Conservation (phyloP, 2,329 filamentous ascomycete species). For the Aspergillus floridensis region DNA sequence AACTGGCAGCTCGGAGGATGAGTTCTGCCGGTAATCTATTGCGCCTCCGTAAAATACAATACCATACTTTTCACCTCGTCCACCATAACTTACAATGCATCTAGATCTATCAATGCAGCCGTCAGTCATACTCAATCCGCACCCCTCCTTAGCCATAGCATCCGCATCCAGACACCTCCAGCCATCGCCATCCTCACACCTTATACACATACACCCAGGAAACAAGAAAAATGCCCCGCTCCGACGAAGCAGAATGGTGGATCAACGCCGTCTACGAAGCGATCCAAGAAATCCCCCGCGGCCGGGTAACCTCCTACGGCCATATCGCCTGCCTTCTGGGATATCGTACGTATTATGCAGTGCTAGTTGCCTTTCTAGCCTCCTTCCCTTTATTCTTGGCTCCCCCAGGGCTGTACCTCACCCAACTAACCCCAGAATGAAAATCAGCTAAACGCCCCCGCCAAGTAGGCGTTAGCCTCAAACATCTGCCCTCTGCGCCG, state of each 20-base stretch:
- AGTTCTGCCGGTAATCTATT: not conserved
- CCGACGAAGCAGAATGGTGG: constrained; percentile 51
- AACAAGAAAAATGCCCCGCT: constrained; percentile 38
- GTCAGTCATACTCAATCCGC: not conserved
- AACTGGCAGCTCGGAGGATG: not conserved
- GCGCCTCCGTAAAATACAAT: not conserved
- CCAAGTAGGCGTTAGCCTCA: constrained; percentile 87
- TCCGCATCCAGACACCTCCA: not conserved
- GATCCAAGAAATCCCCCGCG: constrained; percentile 78
- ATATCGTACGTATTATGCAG: constrained; percentile 49
- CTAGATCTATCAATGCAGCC: not conserved
- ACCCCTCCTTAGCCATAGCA: not conserved
- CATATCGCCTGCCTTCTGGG: constrained; percentile 63
- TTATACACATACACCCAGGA: too few relatives aligned
- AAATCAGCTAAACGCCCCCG: constrained; percentile 66
- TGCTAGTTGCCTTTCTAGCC: too few relatives aligned
- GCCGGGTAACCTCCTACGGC: constrained; percentile 84
- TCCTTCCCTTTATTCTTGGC: too few relatives aligned
- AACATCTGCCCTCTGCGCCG: constrained; percentile 65
- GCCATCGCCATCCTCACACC: too few relatives aligned
- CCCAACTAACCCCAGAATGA: too few relatives aligned
- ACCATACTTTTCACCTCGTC: too few relatives aligned
- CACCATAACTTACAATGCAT: not conserved
- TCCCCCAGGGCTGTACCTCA: too few relatives aligned
- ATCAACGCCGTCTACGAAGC: constrained; percentile 71